Conservation (phyloP, 495 filamentous ascomycete genomes). For the Aspergillus panamensis region DNA sequence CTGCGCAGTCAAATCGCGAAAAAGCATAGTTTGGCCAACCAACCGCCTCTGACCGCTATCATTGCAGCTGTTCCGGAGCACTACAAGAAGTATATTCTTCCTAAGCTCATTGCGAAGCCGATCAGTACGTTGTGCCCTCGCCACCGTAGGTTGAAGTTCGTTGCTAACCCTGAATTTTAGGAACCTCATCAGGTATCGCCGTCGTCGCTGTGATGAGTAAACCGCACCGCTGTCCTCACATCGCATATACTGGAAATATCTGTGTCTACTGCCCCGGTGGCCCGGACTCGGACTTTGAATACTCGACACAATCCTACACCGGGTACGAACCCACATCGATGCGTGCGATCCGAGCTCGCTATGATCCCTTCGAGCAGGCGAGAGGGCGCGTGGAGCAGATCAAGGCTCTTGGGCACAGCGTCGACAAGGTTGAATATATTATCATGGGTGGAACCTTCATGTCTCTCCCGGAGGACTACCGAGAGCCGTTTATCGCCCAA, state of each 20-base stretch:
- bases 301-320: slow-evolving; percentile 97
- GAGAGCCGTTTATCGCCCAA: slow-evolving; percentile 89
- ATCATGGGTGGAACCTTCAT: slow-evolving; percentile 99
- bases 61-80: slow-evolving; percentile 96
- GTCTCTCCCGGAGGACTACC: slow-evolving; percentile 84
- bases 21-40: slow-evolving; percentile 79
- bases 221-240: slow-evolving; percentile 95
- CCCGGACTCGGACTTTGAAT: slow-evolving; percentile 97
- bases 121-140: slow-evolving; percentile 59
- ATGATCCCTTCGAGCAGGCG: slow-evolving; percentile 97
- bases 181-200: slow-evolving; percentile 94
- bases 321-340: slow-evolving; percentile 98
- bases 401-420: slow-evolving; percentile 88
- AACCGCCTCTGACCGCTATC: slow-evolving; percentile 92
- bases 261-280: slow-evolving; percentile 98
- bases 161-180: slow-evolving; percentile 36
- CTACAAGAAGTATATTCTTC: slow-evolving; percentile 98
- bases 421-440: slow-evolving; percentile 99
- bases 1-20: slow-evolving; percentile 84
- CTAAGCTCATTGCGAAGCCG: slow-evolving; percentile 92
- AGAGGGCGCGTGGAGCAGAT: slow-evolving; percentile 94
- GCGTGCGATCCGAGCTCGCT: slow-evolving; percentile 94
- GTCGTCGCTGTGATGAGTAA: slow-evolving; percentile 99
- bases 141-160: background rate
- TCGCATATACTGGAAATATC: slow-evolving; percentile 96